Conservation (phyloP, 2,329 filamentous ascomycete genomes). For the Periconia digitata region DNA sequence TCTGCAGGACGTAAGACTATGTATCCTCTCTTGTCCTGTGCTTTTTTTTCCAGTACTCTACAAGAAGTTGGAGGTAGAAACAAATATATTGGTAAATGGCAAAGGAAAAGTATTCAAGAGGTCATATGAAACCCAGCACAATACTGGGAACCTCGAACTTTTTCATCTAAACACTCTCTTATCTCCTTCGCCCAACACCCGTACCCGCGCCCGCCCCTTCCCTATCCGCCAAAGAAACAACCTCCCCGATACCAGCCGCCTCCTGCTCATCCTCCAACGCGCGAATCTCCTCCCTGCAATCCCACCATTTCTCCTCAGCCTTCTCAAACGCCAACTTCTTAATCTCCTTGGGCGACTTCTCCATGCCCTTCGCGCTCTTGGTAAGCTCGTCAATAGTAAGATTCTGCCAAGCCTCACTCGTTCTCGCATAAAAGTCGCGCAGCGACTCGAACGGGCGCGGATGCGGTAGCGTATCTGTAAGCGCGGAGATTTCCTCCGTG, state of each 20-base stretch:
- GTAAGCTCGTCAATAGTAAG: conserved; percentile 75
- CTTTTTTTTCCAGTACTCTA: too few species aligned
- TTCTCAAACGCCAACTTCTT: conserved; percentile 87
- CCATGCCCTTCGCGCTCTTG: conserved; percentile 58
- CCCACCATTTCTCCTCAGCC: conserved; percentile 98
- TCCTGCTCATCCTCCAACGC: conserved; percentile 94
- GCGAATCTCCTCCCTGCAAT: conserved; percentile 89
- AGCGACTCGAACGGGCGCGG: conserved; percentile 82
- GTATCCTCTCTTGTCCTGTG: too few species aligned
- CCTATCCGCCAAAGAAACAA: conserved; percentile 80
- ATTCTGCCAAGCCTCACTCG: conserved; percentile 88
- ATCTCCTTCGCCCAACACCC: conserved; percentile 37
- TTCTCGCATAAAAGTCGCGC: conserved; percentile 88
- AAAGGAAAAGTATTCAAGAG: too few species aligned
- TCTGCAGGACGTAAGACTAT: too few species aligned
- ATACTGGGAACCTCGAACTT: too few species aligned
- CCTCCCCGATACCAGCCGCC: conserved; percentile 90
- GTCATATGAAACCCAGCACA: too few species aligned
- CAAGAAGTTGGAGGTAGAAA: too few species aligned
- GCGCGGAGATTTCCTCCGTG: conserved; percentile 57
- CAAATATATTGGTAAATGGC: too few species aligned
- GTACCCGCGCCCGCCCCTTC: conserved; percentile 50
- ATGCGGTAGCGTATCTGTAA: conserved; percentile 73
- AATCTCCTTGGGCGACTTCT: conserved; percentile 81
- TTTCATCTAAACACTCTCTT: conserved; percentile 3